Evolutionary conservation across 139 green algal genomes (phyloP), one percentile per base, ranked within the genome.

Genomic region (Chlamydomonas sp.): DNA sequence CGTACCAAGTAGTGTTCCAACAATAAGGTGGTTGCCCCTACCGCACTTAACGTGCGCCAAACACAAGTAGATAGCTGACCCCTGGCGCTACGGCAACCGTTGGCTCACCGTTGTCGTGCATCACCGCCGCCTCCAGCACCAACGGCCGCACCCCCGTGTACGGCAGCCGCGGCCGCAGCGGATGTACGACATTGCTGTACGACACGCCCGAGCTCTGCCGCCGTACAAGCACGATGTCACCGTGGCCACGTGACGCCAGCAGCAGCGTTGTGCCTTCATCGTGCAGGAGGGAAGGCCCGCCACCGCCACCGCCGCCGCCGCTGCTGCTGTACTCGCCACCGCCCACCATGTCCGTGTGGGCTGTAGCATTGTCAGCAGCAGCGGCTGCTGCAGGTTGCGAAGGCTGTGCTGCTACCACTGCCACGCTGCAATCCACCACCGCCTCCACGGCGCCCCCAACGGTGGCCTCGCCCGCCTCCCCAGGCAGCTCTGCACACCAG

Each of bases 111-210:
- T 68, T 82, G n/a, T 64, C 10, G 0, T 77, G 60, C 49, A 10
- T 17, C 75, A 89, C 49, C 3, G 90, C 90, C 6, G 92, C 88
- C 61, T 89, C 79, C 58, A 95, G 83, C 0, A 85, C 62, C 59
- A 94, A 74, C 0, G 93, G 92, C 7, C 90, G 90, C 17, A 86
- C 83, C 9, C 92, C 92, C 5, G 82, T 83, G 57, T 93, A 80
- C n/a, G 92, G 93, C 15, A 89, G 78, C n/a, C 15, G 14, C 5
- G 89, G 88, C 5, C 90, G 86, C n/a, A 94, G 69, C 5, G 90
- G 92, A 49, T 87, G 78, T 58, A 90, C 66, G 2, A 67, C n/a
- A 6, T 89, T 82, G 63, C 83, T 91, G 66, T 80, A 71, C 62
- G 8, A 85, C 2, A 75, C 76, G 9, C 12, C 49, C 0, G 5